Base-by-base conservation (phyloP, 208 protist species). In the Leishmania tarentolae region DNA sequence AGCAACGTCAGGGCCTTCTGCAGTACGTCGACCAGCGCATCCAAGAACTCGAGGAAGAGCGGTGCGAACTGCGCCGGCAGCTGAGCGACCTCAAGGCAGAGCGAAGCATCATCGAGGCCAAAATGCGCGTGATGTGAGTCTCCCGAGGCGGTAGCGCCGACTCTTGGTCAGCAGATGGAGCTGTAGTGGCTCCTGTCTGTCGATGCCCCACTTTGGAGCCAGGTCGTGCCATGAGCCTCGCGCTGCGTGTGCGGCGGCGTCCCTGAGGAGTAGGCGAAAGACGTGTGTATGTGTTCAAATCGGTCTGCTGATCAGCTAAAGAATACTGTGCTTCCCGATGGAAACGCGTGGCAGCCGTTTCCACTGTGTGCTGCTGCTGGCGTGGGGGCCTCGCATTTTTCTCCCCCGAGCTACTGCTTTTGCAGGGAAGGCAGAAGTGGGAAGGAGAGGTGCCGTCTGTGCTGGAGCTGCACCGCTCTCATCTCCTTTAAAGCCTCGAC, bases 41-140 rank as follows among this genome's bases (percentile, higher is more conserved):
- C 50, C 75, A 84, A n/a, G 79, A 88, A 13, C 84, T 94, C 21
- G 88, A 93, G 68, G 83, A 88, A 50, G 89, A 96, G 76, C 86
- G 78, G 72, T 31, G 76, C 17, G 80, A 88, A 70, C 76, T 96
- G 76, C 82, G 77, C 47, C 85, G 83, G 56, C 88, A 90, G 71
- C 79, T 88, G 75, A 84, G 79, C 52, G 83, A 82, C 42, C 75
- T 94, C 46, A 50, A 88, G 19, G 84, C 84, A 40, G 82, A 85
- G 53, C 72, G 53, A 8, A 61, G 53, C 61, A 65, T 85, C 83
- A 66, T 83, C 70, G 37, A 72, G 80, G 75, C 75, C 61, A 66
- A 76, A 63, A 61, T 76, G 50, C 31, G 68, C 21, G 75, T 63
- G 53, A 21, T 47, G 40, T 61, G 68, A 66, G 3, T 28, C n/a